A percentile compares a stretch with the other conserved stretches of the same genome.
Evolutionary conservation across 768 basidiomycete species (phyloP).

Genomic region (Hortiboletus flavorubellus): DNA sequence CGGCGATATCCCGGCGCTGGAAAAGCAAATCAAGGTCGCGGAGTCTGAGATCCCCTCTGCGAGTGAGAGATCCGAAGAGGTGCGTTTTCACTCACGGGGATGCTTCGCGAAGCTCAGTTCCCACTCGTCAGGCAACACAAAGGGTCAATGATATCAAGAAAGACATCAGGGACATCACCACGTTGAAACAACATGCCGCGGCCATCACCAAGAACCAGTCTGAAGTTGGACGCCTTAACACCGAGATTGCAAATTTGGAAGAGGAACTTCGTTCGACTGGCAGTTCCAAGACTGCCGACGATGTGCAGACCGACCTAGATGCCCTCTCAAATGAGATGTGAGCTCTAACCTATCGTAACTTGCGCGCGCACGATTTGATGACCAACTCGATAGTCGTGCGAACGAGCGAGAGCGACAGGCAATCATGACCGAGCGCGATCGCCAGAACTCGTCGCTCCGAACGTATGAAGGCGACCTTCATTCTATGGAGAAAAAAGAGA

Average conservation of each 20-base stretch:
- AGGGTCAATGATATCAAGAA: constrained; percentile 51
- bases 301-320: constrained; percentile 78
- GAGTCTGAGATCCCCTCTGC: constrained; percentile 54
- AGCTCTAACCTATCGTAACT: constrained; percentile 18
- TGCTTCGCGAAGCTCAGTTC: background rate
- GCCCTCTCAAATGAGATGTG: constrained; percentile 63
- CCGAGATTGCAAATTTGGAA: constrained; percentile 65
- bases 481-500: constrained; percentile 58
- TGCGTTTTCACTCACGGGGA: constrained; percentile 29
- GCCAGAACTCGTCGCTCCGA: constrained; percentile 49
- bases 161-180: constrained; percentile 57
- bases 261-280: constrained; percentile 67
- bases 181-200: constrained; percentile 58
- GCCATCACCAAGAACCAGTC: constrained; percentile 56
- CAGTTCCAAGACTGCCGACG: constrained; percentile 77
- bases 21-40: constrained; percentile 55
- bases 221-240: constrained; percentile 56
- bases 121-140: constrained; percentile 44
- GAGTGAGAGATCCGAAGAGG: constrained; percentile 58
- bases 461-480: constrained; percentile 60
- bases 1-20: constrained; percentile 64
- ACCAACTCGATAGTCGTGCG: constrained; percentile 45
- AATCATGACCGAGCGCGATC: constrained; percentile 59
- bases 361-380: background rate
- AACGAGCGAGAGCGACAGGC: constrained; percentile 61